phyloP scores from a whole-genome alignment of 163 green algal species.

The Dunaliella salina region DNA sequence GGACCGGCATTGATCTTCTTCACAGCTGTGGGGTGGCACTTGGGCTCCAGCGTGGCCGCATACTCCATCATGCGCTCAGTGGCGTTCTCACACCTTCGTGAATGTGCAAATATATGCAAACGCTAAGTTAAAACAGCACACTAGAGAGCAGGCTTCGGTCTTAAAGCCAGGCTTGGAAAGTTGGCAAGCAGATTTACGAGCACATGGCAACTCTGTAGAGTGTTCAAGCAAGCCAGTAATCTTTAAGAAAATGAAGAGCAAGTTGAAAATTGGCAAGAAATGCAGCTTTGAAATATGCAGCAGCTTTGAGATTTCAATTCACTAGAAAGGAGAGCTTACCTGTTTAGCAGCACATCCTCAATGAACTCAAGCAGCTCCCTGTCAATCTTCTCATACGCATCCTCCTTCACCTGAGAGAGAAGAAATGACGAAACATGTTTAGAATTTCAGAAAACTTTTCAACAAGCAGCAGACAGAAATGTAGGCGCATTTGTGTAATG shows the following conservation, averaged over 20 bases:
- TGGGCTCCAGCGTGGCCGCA: conserved; percentile 72
- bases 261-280: no score
- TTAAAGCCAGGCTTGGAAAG: no score
- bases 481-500: no score
- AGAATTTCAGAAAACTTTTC: no score
- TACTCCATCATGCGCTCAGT: conserved; percentile 78
- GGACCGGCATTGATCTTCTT: conserved; percentile 13
- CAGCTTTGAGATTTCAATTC: no score
- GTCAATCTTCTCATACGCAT: conserved; percentile 93
- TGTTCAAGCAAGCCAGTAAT: neutral
- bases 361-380: conserved; percentile 91
- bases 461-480: no score
- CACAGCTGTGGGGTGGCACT: conserved; percentile 57
- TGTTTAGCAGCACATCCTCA: conserved; percentile 94
- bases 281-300: no score
- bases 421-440: no score
- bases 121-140: no score
- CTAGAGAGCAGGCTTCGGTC: no score
- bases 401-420: conserved; percentile 73
- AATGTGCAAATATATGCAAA: no score
- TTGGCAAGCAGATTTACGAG: no score
- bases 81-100: conserved; percentile 49
- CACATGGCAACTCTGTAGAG: neutral
- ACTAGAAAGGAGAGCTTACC: conserved; percentile 17
- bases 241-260: neutral